These are phyloP conservation scores for Thalia dealbata DNA, from an alignment of 176 grass and related monocot genomes.

Conservation along the genomic window DNA sequence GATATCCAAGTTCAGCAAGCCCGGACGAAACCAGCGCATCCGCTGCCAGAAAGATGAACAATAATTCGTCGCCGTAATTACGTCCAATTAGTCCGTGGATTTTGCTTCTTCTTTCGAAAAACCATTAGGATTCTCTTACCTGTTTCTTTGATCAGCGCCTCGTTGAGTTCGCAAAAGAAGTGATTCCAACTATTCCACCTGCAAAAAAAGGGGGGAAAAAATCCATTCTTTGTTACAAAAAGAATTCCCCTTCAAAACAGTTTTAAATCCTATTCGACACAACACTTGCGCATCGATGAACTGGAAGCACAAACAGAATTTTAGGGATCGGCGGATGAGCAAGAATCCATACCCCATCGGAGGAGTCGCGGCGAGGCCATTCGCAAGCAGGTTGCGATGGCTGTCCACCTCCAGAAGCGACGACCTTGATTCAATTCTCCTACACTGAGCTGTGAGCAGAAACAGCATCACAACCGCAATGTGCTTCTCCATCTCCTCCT, in stretches of 20 bases:
- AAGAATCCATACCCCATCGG: slow-evolving; percentile 68
- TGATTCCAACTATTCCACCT: slow-evolving; percentile 98
- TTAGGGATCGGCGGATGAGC: not conserved
- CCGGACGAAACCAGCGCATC: slow-evolving; percentile 75
- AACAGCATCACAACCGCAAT: not conserved
- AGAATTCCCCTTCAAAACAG: not conserved
- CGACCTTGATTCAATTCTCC: not conserved
- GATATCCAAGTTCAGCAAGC: slow-evolving; percentile 64
- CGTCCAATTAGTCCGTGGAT: not conserved
- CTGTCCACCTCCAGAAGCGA: not conserved
- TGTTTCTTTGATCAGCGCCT: slow-evolving; percentile 55
- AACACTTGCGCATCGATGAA: too few species aligned
- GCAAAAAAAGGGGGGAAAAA: not conserved
- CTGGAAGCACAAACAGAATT: not conserved
- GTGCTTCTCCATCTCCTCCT: slow-evolving; percentile 36
- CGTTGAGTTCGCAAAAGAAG: slow-evolving; percentile 59
- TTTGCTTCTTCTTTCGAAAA: not conserved
- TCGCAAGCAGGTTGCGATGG: slow-evolving; percentile 36
- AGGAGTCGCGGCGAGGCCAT: slow-evolving; percentile 56
- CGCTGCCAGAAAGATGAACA: slow-evolving; percentile 31
- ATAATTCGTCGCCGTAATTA: not conserved
- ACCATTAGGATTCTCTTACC: slow-evolving; percentile 22
- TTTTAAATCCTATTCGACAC: not conserved
- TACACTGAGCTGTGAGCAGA: not conserved
- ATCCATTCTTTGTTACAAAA: not conserved